Evolutionary conservation across 2,329 filamentous ascomycete species (phyloP), one percentile per base, ranked within the genome.

Genomic region (Beauveria asiatica): DNA sequence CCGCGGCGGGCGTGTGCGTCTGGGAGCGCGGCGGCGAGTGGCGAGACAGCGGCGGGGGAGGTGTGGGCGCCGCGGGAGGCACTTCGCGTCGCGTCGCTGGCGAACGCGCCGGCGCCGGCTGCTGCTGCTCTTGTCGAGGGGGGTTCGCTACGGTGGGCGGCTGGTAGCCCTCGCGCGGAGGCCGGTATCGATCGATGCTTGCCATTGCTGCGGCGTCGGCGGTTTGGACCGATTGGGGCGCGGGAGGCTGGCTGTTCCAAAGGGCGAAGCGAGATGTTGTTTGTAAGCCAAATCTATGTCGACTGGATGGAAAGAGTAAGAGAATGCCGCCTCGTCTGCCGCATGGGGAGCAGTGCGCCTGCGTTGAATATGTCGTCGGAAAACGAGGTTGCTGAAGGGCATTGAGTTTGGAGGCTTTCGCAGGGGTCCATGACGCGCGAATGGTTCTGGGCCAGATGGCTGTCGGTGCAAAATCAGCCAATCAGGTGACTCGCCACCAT

Each of bases 31-130:
- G 80, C 10, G 81, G 82, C 49, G 82, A 85, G 8, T 78, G 80
- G 64, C 80, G 77, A 55, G 80, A 79, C 45, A 33, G 78, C 79
- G 56, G 80, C 76, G 44, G 80, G 78, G 84, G 84, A 61, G 84
- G 84, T 17, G 84, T 85, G 45, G 84, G 84, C 41, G 78, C 83
- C 25, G 83, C 80, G 11, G 84, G 84, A 51, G 84, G 84, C 19
- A 86, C 77, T 63, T 83, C 80, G 67, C 78, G 79, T 64, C 77
- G 76, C 62, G 75, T 74, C 46, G 81, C 83, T 68, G 76, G 78
- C 52, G 80, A 80, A 37, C 17, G 41, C 52, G 52, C 2, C 39
- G 23, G 10, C 23, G 7, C 8, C 37, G 50, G 37, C 33, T 13
- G 17, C 41, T 17, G 19, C 49, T 30, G 57, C 21, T 60, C 57